phyloP scores from a whole-genome alignment of 768 basidiomycete genomes.

The Trametes cingulata region DNA sequence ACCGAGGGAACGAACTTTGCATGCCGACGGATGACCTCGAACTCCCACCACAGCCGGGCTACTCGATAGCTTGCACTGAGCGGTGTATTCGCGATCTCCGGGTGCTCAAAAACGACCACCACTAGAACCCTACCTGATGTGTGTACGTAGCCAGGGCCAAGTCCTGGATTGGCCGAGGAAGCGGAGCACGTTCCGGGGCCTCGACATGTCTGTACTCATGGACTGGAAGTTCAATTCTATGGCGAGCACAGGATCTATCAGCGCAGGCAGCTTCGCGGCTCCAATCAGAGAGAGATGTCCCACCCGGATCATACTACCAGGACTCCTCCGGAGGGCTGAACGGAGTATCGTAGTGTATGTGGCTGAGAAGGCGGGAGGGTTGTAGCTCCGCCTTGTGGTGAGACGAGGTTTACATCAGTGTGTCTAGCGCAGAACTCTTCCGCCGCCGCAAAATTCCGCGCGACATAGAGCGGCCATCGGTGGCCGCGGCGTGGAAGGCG shows the following conservation, averaged over 20 bases:
- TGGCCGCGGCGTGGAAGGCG: not conserved
- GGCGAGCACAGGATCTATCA: constrained; percentile 19
- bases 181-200: constrained; percentile 4
- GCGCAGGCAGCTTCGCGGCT: constrained; percentile 4
- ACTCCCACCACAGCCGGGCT: not conserved
- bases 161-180: constrained; percentile 4
- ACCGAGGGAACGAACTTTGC: constrained; percentile 1
- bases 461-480: no score
- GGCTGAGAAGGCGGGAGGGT: not conserved
- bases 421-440: no score
- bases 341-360: not conserved
- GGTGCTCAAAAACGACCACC: not conserved
- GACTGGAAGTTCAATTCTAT: constrained; percentile 12
- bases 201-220: constrained; percentile 14
- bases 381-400: not conserved
- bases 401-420: no score
- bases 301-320: constrained; percentile 10
- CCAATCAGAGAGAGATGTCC: constrained; percentile 1
- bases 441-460: no score
- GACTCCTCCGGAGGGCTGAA: not conserved
- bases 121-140: not conserved
- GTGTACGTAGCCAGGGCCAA: not conserved
- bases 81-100: not conserved
- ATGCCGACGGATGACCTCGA: not conserved
- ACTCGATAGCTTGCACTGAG: not conserved